Percentiles rank a stretch among this genome's conserved stretches.
phyloP scores from a whole-genome alignment of 1,284 basidiomycete genomes.

The Macrocystidia cucumis region DNA sequence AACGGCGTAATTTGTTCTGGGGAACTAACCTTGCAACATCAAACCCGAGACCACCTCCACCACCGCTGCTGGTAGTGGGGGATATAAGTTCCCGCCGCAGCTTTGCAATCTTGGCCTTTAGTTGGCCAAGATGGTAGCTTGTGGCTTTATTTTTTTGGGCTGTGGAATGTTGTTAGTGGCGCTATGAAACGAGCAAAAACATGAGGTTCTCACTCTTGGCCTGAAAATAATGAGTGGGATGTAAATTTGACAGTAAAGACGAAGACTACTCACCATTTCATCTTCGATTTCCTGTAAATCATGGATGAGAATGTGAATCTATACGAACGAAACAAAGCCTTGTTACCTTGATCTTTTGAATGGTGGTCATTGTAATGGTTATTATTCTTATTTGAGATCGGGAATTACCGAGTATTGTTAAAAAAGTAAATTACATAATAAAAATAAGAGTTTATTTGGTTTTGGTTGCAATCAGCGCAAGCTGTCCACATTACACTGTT shows the following conservation, averaged over 20 bases:
- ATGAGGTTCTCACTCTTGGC: constrained; percentile 36
- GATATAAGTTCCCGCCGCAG: constrained; percentile 91
- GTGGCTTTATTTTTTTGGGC: constrained; percentile 98
- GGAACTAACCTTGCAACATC: constrained; percentile 72
- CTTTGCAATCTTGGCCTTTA: constrained; percentile 98
- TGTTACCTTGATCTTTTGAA: constrained; percentile 83
- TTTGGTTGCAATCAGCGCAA: too few species aligned
- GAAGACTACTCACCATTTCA: constrained; percentile 72
- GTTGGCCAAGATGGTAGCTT: constrained; percentile 92
- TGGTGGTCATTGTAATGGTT: constrained; percentile 63
- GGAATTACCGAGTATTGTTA: constrained; percentile 23
- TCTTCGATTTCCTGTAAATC: constrained; percentile 79
- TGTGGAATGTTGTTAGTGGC: constrained; percentile 22
- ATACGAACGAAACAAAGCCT: constrained; percentile 12
- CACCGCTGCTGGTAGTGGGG: constrained; percentile 72
- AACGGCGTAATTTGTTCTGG: constrained; percentile 6
- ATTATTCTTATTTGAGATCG: too few species aligned
- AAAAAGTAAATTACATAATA: too few species aligned
- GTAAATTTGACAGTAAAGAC: constrained; percentile 7
- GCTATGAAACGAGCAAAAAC: constrained; percentile 13
- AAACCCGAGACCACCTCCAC: constrained; percentile 84
- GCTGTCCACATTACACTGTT: too few species aligned
- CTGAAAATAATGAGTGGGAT: constrained; percentile 20
- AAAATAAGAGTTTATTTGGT: too few species aligned
- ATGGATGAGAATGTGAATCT: constrained; percentile 9